phyloP scores from a whole-genome alignment of 2,329 filamentous ascomycete species.

The Periconia macrospinosa region DNA sequence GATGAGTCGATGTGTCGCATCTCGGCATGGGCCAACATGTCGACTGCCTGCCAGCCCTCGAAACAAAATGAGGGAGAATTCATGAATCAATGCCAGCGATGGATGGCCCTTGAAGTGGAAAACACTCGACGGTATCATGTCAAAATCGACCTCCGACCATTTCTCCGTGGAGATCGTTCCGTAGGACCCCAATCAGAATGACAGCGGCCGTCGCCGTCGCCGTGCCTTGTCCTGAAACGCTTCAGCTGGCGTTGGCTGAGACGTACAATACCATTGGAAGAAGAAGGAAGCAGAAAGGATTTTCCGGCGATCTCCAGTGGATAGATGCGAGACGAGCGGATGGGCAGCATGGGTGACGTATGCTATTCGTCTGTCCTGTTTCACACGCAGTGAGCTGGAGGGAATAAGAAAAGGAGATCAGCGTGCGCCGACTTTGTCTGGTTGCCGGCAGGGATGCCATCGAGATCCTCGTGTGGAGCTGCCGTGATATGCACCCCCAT shows the following conservation, averaged over 20 bases:
- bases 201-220: background rate
- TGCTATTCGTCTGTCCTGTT: conserved; percentile 3
- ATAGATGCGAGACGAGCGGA: too few relatives aligned
- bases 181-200: background rate
- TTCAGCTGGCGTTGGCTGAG: conserved; percentile 15
- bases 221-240: conserved; percentile 15
- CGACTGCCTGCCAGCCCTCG: too few relatives aligned
- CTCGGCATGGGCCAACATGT: conserved; percentile 1
- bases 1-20: background rate
- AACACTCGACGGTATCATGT: too few relatives aligned
- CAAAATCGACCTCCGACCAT: background rate
- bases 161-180: background rate
- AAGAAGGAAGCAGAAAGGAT: background rate
- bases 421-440: conserved; percentile 2
- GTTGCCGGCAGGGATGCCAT: conserved; percentile 11
- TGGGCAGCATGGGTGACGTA: conserved; percentile 6
- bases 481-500: background rate
- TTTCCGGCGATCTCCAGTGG: background rate
- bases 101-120: too few relatives aligned
- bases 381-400: background rate
- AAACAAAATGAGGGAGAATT: too few relatives aligned
- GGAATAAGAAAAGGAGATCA: conserved; percentile 1
- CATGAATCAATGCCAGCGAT: too few relatives aligned
- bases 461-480: conserved; percentile 9
- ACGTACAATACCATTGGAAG: conserved; percentile 4